Evolutionary conservation across 1,284 basidiomycete genomes (phyloP).

Genomic region (Dichomitus squalens): DNA sequence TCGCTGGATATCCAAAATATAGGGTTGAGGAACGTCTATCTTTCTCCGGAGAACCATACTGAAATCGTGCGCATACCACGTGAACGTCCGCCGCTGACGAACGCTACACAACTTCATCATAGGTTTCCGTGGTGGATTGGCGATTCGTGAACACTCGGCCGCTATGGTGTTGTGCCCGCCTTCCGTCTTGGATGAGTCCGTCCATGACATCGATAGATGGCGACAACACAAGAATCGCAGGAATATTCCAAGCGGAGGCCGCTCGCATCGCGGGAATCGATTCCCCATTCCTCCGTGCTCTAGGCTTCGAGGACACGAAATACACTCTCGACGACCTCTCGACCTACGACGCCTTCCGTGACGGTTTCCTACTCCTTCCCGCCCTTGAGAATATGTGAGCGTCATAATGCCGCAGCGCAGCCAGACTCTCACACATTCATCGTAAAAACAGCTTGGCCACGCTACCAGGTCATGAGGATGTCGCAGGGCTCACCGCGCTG

Average conservation of each 20-base stretch:
- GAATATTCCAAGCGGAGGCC: constrained; percentile 30
- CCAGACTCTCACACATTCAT: constrained; percentile 9
- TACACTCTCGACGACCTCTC: constrained; percentile 35
- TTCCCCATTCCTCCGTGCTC: constrained; percentile 30
- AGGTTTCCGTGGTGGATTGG: constrained; percentile 33
- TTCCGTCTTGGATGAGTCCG: constrained; percentile 35
- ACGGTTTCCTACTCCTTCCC: constrained; percentile 37
- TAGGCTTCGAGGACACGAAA: constrained; percentile 33
- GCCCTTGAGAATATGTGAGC: constrained; percentile 39
- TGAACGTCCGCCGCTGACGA: not conserved
- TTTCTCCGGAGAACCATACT: constrained; percentile 31
- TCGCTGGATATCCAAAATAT: constrained; percentile 36
- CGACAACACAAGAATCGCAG: constrained; percentile 21
- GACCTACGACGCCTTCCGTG: constrained; percentile 37
- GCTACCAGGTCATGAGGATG: constrained; percentile 36
- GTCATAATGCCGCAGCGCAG: not conserved
- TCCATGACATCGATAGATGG: constrained; percentile 28
- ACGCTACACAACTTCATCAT: not conserved
- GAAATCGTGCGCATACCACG: constrained; percentile 33
- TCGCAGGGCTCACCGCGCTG: constrained; percentile 32
- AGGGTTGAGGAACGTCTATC: constrained; percentile 33
- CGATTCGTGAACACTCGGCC: constrained; percentile 31
- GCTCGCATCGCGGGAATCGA: constrained; percentile 27
- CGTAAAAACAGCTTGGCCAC: constrained; percentile 30
- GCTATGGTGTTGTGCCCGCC: constrained; percentile 36